Percentiles rank a stretch among this genome's conserved stretches.
phyloP scores from a whole-genome alignment of 257 asterid species.

The Capsicum pubescens region DNA sequence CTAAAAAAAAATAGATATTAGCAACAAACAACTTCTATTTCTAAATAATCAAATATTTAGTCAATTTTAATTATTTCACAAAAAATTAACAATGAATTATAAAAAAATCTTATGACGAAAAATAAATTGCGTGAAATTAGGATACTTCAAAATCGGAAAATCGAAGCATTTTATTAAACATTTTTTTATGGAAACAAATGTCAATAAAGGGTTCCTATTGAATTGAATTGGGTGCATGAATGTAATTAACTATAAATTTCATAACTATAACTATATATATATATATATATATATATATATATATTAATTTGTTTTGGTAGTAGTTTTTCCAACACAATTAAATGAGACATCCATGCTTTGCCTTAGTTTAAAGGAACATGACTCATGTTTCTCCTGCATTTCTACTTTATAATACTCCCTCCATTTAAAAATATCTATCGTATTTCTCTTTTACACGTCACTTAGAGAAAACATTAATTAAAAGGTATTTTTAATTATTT shows the following conservation, averaged over 20 bases:
- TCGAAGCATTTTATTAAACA: neutral
- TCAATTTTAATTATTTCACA: neutral
- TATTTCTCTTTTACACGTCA: too few species aligned
- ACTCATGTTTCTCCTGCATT: conserved; percentile 25
- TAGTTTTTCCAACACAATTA: neutral
- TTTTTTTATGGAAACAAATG: neutral
- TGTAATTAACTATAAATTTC: neutral
- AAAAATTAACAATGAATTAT: neutral
- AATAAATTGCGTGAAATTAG: neutral
- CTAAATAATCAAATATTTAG: neutral
- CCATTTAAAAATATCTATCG: too few species aligned
- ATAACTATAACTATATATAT: neutral
- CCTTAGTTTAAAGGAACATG: conserved; percentile 24
- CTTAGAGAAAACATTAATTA: too few species aligned
- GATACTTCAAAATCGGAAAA: neutral
- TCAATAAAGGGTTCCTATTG: neutral
- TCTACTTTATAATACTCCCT: neutral
- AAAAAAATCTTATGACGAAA: neutral
- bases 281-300: too few species aligned
- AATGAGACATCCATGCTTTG: conserved; percentile 22
- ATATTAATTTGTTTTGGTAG: too few species aligned
- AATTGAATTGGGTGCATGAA: neutral
- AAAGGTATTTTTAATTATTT: too few species aligned
- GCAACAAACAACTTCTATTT: neutral
- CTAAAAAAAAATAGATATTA: neutral